These are phyloP conservation scores for Leccinum rimulosum DNA, from an alignment of 768 basidiomycete genomes.

Conservation along the genomic window DNA sequence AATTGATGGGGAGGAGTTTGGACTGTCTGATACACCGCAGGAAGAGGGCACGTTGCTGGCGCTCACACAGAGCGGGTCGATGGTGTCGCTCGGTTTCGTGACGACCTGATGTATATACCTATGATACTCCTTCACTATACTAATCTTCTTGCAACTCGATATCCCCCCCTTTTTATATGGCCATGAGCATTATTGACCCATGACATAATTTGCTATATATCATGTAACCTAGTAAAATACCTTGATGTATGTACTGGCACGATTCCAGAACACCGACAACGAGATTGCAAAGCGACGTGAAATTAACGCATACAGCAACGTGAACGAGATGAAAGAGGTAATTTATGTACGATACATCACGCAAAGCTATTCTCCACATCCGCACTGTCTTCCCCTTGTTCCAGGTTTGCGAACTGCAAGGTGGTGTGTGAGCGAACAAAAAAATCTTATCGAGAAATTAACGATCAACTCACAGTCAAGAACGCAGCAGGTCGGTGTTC, in stretches of 20 bases:
- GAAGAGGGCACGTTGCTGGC: conserved; percentile 26
- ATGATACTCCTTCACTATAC: conserved; percentile 4
- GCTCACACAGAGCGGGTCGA: conserved; percentile 50
- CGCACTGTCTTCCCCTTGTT: conserved; percentile 88
- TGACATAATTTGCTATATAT: neutral
- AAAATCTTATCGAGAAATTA: neutral
- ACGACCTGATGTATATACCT: conserved; percentile 34
- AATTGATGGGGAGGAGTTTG: conserved; percentile 4
- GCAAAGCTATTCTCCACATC: conserved; percentile 96
- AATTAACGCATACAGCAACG: conserved; percentile 17
- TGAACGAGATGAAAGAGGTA: conserved; percentile 3
- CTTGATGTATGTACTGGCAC: neutral
- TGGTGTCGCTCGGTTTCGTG: conserved; percentile 51
- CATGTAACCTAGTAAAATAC: neutral
- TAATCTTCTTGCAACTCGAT: conserved; percentile 15
- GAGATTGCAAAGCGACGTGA: neutral
- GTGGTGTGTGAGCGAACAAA: neutral
- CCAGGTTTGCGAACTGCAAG: conserved; percentile 80
- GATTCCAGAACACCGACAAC: neutral
- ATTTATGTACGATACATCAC: conserved; percentile 41
- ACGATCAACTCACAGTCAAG: conserved; percentile 63
- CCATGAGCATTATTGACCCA: neutral
- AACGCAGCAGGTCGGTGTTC: conserved; percentile 94
- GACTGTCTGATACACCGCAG: conserved; percentile 3
- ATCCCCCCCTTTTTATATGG: neutral